Evolutionary conservation across 2,329 filamentous ascomycete genomes (phyloP).

Genomic region (Aspergillus flavus): DNA sequence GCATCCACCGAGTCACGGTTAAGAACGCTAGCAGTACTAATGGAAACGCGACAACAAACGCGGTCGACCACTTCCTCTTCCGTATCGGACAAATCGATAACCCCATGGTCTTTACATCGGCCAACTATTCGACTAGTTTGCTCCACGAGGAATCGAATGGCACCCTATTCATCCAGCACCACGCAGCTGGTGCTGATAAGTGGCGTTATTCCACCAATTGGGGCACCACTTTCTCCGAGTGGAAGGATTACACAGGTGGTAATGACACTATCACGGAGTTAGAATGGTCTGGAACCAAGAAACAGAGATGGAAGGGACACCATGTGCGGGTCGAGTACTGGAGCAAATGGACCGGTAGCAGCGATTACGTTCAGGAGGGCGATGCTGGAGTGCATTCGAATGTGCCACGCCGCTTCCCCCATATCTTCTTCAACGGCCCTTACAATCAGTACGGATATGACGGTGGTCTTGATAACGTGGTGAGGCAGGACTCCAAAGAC

Average conservation of each 20-base stretch:
- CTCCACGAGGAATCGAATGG: constrained; percentile 50
- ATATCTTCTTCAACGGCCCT: constrained; percentile 63
- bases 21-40: constrained; percentile 53
- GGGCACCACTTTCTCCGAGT: constrained; percentile 62
- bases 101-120: constrained; percentile 61
- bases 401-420: constrained; percentile 58
- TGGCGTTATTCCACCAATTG: constrained; percentile 66
- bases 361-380: constrained; percentile 62
- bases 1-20: constrained; percentile 61
- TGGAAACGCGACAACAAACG: constrained; percentile 50
- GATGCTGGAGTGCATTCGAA: constrained; percentile 48
- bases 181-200: constrained; percentile 62
- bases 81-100: constrained; percentile 61
- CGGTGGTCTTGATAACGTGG: constrained; percentile 58
- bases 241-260: constrained; percentile 57
- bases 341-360: constrained; percentile 62
- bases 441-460: constrained; percentile 69
- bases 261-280: constrained; percentile 53
- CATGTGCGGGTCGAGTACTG: constrained; percentile 67
- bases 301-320: constrained; percentile 62
- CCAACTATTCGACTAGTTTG: constrained; percentile 62
- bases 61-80: constrained; percentile 63
- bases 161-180: constrained; percentile 56
- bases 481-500: constrained; percentile 52
- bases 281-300: constrained; percentile 60